These are phyloP conservation scores for Oryza brachyantha DNA, from an alignment of 176 grass and related monocot genomes.

Conservation along the genomic window DNA sequence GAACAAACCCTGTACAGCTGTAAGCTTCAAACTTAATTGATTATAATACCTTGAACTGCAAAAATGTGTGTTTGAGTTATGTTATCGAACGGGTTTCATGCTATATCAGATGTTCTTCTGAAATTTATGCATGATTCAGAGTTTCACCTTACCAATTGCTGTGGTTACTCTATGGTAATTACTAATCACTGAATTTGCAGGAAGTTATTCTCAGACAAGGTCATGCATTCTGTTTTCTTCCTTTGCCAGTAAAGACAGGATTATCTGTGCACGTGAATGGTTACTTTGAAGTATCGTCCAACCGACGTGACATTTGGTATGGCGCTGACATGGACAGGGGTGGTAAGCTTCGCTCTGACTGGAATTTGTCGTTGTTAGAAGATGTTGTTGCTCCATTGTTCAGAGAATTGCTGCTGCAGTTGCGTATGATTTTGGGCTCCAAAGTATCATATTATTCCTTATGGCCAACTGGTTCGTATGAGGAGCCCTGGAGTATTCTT, in stretches of 20 bases:
- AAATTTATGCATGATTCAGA: neutral
- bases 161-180: constrained; percentile 33
- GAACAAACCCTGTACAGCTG: neutral
- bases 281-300: constrained; percentile 98
- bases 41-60: constrained; percentile 21
- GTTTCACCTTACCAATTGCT: neutral
- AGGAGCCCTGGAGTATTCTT: constrained; percentile 93
- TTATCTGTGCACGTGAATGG: constrained; percentile 94
- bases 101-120: neutral
- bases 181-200: constrained; percentile 53
- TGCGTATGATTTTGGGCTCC: constrained; percentile 45
- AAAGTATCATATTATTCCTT: constrained; percentile 74
- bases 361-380: constrained; percentile 85
- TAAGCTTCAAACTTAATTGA: neutral
- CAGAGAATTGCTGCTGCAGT: constrained; percentile 65
- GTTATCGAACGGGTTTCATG: neutral
- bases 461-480: constrained; percentile 83
- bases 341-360: constrained; percentile 96
- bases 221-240: constrained; percentile 95
- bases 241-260: constrained; percentile 87
- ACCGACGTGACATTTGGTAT: constrained; percentile 94
- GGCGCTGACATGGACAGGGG: constrained; percentile 97
- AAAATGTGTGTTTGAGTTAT: constrained; percentile 5
- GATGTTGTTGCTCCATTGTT: constrained; percentile 79
- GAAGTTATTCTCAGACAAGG: constrained; percentile 69